Percentiles rank a stretch among this genome's conserved stretches.
Conservation (phyloP, 129 eudicot species). For the Flaveria trinervia region DNA sequence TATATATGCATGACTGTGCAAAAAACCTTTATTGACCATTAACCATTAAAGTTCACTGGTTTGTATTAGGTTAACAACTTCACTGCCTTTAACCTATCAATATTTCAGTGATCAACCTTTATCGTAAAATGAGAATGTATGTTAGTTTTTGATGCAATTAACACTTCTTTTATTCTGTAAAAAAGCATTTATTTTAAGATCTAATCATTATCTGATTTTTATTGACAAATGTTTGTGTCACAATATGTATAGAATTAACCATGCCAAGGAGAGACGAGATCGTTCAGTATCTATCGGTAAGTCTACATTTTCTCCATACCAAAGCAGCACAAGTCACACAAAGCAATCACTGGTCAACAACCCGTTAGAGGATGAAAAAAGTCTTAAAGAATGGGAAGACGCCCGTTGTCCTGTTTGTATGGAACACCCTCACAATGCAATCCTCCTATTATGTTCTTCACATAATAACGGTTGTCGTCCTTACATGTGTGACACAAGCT, state of each 20-base stretch:
- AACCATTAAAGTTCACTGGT: neutral
- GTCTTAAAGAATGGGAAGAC: constrained; percentile 77
- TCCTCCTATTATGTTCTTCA: constrained; percentile 74
- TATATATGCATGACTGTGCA: neutral
- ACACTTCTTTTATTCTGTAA: neutral
- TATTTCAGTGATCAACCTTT: neutral
- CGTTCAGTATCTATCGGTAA: constrained; percentile 59
- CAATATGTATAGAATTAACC: constrained; percentile 12
- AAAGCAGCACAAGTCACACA: constrained; percentile 53
- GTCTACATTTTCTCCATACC: constrained; percentile 57
- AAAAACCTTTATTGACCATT: neutral
- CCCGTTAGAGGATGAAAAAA: constrained; percentile 46
- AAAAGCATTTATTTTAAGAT: neutral
- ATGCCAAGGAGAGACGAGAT: constrained; percentile 86
- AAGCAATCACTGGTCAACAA: constrained; percentile 30
- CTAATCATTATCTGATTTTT: neutral
- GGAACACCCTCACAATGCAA: constrained; percentile 93
- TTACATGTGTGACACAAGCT: constrained; percentile 91
- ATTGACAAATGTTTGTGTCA: constrained; percentile 5
- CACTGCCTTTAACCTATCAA: neutral
- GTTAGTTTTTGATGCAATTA: neutral
- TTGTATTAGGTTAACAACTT: neutral
- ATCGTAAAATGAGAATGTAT: neutral
- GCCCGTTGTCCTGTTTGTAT: constrained; percentile 86
- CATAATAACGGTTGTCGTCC: constrained; percentile 85